Evolutionary conservation across 257 asterid genomes (phyloP).

Genomic region (Plantago major): DNA sequence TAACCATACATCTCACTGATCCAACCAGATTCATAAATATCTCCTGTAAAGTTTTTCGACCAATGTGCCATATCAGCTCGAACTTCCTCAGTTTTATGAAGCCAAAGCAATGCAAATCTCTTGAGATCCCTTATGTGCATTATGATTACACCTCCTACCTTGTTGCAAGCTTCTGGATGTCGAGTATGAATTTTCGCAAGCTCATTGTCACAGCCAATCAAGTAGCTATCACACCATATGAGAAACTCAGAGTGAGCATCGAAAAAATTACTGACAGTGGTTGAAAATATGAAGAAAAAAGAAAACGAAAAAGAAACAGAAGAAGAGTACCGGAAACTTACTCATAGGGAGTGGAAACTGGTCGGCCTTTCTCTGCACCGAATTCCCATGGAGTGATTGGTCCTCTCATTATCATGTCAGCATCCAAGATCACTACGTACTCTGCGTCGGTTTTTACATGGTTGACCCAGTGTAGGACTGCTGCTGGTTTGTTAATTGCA

Average conservation of each 20-base stretch:
- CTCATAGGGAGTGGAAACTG: slow-evolving; percentile 97
- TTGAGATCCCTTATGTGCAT: slow-evolving; percentile 79
- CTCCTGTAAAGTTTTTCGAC: slow-evolving; percentile 85
- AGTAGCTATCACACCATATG: slow-evolving; percentile 44
- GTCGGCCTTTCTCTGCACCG: slow-evolving; percentile 68
- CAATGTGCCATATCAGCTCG: slow-evolving; percentile 85
- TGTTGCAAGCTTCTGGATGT: slow-evolving; percentile 81
- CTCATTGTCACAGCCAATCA: slow-evolving; percentile 93
- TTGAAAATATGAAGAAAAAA: no score
- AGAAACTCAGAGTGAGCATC: not conserved
- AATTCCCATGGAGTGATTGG: slow-evolving; percentile 96
- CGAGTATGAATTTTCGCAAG: slow-evolving; percentile 87
- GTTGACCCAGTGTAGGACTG: slow-evolving; percentile 94
- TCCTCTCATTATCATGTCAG: slow-evolving; percentile 95
- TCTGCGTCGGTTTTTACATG: slow-evolving; percentile 91
- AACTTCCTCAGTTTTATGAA: slow-evolving; percentile 95
- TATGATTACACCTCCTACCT: slow-evolving; percentile 95
- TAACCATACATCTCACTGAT: slow-evolving; percentile 99
- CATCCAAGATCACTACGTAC: slow-evolving; percentile 76
- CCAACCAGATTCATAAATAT: slow-evolving; percentile 95
- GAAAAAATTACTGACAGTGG: not conserved
- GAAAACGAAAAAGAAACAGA: not conserved
- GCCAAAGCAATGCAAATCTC: slow-evolving; percentile 78
- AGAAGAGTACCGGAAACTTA: slow-evolving; percentile 25
- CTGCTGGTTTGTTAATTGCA: slow-evolving; percentile 93